Base-by-base conservation (phyloP, 1,139 yeast genomes). In the Suhomyces panamericanus region DNA sequence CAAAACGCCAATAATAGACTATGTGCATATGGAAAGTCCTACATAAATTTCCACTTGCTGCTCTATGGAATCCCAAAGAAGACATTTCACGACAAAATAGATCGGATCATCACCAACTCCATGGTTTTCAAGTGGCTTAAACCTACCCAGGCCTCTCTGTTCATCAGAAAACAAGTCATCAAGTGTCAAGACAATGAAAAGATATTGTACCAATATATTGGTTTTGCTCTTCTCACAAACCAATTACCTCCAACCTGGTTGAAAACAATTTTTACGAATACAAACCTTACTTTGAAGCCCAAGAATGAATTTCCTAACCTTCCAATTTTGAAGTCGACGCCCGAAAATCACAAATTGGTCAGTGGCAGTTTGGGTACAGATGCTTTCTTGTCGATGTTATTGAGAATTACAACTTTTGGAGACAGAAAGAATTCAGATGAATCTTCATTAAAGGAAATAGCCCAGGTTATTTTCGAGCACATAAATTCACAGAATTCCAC, bases 151-250 rank as follows among this genome's bases (percentile, higher is more conserved):
- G 35, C 43, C 9, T 35, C 27, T n/a, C 27, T 12, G n/a, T 34
- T 33, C n/a, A 16, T 48, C 9, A 35, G 26, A 17, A 36, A 39
- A 9, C 20, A 33, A 16, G 17, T 42, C 3, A 27, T 29, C 9
- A 35, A 38, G n/a, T 31, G 35, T 9, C 33, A 38, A 17, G 38
- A 38, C 24, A 35, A 32, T 29, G 45, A 39, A 12, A 41, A 42
- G n/a, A 31, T 50, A 7, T 41, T 52, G 12, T 43, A 43, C 32
- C 49, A 48, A 20, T 50, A 44, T 27, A 29, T 49, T 27, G 55
- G 55, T 1, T 44, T 41, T 28, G 27, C 50, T 3, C 44, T 38
- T 6, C n/a, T 43, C 2, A 28, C 46, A 6, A 42, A 43, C 6
- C 32, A 41, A 20, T 47, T 46, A 16, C 51, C 54, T 6, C 17